Percentiles rank a stretch among this genome's conserved stretches.
Evolutionary conservation across 805 yeast species (phyloP).

Genomic region (Yarrowia sp.): DNA sequence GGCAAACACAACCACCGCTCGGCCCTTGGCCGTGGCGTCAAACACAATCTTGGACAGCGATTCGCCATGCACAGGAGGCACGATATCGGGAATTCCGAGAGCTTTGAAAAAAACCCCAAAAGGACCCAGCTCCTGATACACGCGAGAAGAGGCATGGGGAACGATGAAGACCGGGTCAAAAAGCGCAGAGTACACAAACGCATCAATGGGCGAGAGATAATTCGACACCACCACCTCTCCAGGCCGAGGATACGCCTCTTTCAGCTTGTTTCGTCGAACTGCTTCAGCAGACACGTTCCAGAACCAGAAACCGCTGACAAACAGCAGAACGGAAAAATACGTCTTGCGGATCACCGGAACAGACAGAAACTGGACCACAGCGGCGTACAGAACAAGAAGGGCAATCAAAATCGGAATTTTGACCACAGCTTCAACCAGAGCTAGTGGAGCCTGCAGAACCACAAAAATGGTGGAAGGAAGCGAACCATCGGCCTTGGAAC

Average conservation of each 20-base stretch:
- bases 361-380: background rate
- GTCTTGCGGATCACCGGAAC: background rate
- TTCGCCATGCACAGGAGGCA: constrained; percentile 31
- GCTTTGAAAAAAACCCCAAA: constrained; percentile 43
- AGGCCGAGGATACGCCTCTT: constrained; percentile 49
- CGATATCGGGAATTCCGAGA: constrained; percentile 39
- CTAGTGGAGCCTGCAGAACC: constrained; percentile 13
- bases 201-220: constrained; percentile 66
- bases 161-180: constrained; percentile 50
- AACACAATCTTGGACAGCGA: constrained; percentile 27
- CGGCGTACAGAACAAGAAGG: constrained; percentile 14
- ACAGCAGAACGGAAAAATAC: constrained; percentile 12
- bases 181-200: constrained; percentile 50
- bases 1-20: constrained; percentile 61
- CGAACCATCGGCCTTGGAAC: constrained; percentile 38
- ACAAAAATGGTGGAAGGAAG: constrained; percentile 1
- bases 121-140: constrained; percentile 40
- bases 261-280: constrained; percentile 22
- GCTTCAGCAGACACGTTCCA: constrained; percentile 35
- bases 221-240: constrained; percentile 65
- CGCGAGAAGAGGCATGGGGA: constrained; percentile 49
- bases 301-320: constrained; percentile 26
- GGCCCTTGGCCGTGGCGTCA: constrained; percentile 16
- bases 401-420: constrained; percentile 40
- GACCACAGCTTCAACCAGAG: constrained; percentile 10